These are phyloP conservation scores for Coprinellus micaceus DNA, from an alignment of 768 basidiomycete genomes.

Conservation along the genomic window DNA sequence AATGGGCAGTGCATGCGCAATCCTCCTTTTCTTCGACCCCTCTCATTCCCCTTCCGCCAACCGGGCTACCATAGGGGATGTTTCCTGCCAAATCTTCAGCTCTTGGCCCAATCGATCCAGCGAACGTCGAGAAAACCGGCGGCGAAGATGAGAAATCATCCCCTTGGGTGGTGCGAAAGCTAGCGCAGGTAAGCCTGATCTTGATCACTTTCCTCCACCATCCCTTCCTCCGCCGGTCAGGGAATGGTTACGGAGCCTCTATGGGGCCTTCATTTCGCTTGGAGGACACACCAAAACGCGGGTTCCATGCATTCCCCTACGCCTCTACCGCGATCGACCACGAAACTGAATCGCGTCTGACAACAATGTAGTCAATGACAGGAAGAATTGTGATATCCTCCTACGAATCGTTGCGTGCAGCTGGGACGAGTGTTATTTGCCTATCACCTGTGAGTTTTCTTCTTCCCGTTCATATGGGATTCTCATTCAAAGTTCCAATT, in stretches of 20 bases:
- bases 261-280: too few species aligned
- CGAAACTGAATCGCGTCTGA: not conserved
- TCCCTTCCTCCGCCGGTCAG: not conserved
- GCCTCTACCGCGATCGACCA: not conserved
- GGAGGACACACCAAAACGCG: not conserved
- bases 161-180: conserved; percentile 62
- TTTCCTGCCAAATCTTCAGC: conserved; percentile 27
- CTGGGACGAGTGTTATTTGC: conserved; percentile 56
- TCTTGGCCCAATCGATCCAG: conserved; percentile 49
- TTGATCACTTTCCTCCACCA: not conserved
- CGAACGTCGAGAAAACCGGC: conserved; percentile 26
- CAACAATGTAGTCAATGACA: conserved; percentile 46
- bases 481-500: too few species aligned
- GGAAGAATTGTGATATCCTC: conserved; percentile 63
- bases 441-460: conserved; percentile 49
- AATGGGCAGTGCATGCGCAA: too few species aligned
- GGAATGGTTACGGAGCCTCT: not conserved
- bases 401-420: conserved; percentile 57
- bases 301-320: not conserved
- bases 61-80: not conserved
- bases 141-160: conserved; percentile 52
- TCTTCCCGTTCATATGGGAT: too few species aligned
- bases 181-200: conserved; percentile 42
- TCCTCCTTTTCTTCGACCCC: not conserved
- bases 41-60: not conserved